These are phyloP conservation scores for Reticulascus tulasneorum DNA, from an alignment of 2,329 filamentous ascomycete species.

Conservation along the genomic window DNA sequence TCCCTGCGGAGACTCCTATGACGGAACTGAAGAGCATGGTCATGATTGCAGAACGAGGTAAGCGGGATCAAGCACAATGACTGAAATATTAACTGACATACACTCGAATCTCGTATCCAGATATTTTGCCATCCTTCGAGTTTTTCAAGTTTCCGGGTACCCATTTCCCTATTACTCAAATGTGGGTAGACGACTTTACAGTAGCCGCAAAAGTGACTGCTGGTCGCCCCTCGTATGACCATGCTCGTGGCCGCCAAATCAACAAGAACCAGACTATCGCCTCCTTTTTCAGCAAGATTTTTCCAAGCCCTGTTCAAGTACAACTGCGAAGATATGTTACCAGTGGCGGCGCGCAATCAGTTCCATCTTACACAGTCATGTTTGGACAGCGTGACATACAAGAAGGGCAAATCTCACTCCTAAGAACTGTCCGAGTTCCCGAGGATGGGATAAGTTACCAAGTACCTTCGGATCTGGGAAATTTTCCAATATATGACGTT, in stretches of 20 bases:
- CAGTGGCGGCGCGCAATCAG: neutral
- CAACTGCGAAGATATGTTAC: neutral
- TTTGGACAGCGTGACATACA: neutral
- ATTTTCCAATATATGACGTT: neutral
- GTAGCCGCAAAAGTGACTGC: too few relatives aligned
- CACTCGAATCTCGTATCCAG: too few relatives aligned
- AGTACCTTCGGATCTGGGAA: neutral
- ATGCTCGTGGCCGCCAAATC: neutral
- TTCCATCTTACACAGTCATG: neutral
- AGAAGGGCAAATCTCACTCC: neutral
- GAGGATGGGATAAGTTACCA: neutral
- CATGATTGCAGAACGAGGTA: too few relatives aligned
- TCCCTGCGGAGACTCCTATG: too few relatives aligned
- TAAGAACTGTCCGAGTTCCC: neutral
- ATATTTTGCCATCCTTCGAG: too few relatives aligned
- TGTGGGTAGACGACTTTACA: too few relatives aligned
- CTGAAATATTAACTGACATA: too few relatives aligned
- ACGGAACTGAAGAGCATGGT: too few relatives aligned
- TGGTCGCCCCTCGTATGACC: too few relatives aligned
- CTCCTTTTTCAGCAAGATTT: neutral
- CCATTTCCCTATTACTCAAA: too few relatives aligned
- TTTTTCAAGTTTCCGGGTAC: too few relatives aligned
- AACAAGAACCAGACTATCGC: neutral
- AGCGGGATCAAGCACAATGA: too few relatives aligned
- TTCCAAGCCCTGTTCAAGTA: neutral